Base-by-base conservation (phyloP, 2,329 filamentous ascomycete genomes). In the Fragosphaeria purpurea region DNA sequence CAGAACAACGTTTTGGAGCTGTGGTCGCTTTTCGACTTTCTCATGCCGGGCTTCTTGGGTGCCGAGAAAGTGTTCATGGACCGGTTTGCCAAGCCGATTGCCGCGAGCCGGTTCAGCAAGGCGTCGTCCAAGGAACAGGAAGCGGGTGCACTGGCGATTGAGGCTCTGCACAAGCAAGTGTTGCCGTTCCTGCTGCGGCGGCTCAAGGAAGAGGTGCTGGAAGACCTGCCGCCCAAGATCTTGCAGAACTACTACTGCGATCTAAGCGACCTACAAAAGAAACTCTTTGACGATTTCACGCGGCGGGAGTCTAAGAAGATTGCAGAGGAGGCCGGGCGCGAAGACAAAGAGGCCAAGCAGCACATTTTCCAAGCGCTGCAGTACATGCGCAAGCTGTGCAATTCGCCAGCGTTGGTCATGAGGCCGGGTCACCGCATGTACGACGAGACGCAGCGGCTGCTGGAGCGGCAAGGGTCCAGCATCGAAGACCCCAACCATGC, bases 211-310 rank as follows among this genome's bases (percentile, higher is more conserved):
- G 93, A 98, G 66, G 93, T 98, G 13, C 75, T 98, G 53, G 87
- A 98, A 59, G 93, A 98, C 61, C 74, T 98, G 7, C 93, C 93
- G 2, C 93, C 93, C 7, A 98, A 98, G 80, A 98, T 98, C 61
- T 72, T 98, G 47, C 93, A 98, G 65, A 98, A 98, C 67, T 98
- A 98, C 71, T 98, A 98, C 70, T 98, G 93, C 66, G 93, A 98
- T 62, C 82, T 95, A 13, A 95, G 88, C 61, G 93, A 98, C 51
- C 72, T 98, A 47, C 93, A 98, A 66, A 86, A 85, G 71, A 94
- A 88, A 65, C 78, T 98, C 1, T 98, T 98, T 60, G 93, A 97
- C 43, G 91, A 97, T 63, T 98, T 98, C 65, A 86, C 83, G 30
- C 94, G 86, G 75, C 94, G 89, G 58, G 91, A 98, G 65, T 84